A percentile compares a stretch with the other conserved stretches of the same genome.
Conservation (phyloP, 2,329 filamentous ascomycete species). For the Penicillium expansum region DNA sequence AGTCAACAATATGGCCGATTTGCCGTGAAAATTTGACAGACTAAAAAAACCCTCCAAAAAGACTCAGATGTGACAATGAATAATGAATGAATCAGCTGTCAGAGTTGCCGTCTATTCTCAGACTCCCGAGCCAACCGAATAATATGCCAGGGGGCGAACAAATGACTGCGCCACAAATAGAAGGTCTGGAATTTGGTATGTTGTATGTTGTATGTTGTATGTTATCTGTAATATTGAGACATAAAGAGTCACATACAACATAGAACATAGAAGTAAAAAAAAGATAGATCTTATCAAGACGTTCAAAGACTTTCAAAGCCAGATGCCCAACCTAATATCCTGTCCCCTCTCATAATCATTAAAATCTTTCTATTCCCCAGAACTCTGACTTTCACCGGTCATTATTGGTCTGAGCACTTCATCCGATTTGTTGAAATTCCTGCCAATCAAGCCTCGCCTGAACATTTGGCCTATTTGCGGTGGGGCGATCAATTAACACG, state of each 20-base stretch:
- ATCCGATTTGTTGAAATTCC: conserved; percentile 9
- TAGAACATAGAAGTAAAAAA: not conserved
- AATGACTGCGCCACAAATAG: conserved; percentile 5
- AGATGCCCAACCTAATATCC: conserved; percentile 1
- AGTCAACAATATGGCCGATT: not conserved
- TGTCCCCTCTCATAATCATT: not conserved
- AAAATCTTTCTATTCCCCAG: not conserved
- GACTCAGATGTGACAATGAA: not conserved
- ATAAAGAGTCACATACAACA: not conserved
- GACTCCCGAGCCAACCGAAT: not conserved
- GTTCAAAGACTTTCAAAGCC: not conserved
- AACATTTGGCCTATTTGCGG: not conserved
- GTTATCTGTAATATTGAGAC: not conserved
- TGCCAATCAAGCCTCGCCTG: conserved; percentile 5
- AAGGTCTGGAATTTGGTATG: not conserved
- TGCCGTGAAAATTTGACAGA: not conserved
- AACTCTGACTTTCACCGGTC: not conserved
- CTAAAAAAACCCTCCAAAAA: not conserved
- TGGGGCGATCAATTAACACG: conserved; percentile 14
- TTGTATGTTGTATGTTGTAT: no score
- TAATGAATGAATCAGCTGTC: not conserved
- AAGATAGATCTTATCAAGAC: not conserved
- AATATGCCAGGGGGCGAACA: conserved; percentile 10
- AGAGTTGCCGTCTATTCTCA: not conserved
- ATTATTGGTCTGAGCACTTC: conserved; percentile 3